Base-by-base conservation (phyloP, 768 basidiomycete genomes). In the Collybiopsis confluens region DNA sequence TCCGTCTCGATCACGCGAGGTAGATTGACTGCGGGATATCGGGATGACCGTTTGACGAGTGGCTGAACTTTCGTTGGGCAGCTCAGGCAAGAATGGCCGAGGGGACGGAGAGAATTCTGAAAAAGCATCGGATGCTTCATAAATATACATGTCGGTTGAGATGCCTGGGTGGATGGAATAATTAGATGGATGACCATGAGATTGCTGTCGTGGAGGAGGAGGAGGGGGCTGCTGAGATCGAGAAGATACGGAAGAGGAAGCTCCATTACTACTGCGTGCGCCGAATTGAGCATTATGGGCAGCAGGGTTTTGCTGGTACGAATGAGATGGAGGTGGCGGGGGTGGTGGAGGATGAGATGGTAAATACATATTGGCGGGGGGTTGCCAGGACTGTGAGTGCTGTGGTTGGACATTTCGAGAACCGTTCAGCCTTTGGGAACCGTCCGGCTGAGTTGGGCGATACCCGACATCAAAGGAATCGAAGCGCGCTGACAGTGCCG, bases 121-220 rank as follows among this genome's bases (percentile, higher is more conserved):
- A 45, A 24, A 37, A 7, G 28, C 33, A 45, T 53, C 52, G 43
- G 52, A 53, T 11, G 52, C 52, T 45, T 53, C 52, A 35, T 53
- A 53, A 7, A 53, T 53, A 40, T 53, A 53, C 43, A 42, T 53
- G 21, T 53, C 52, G 4, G 16, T 53, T 18, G 42, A 36, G 20
- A 35, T 37, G n/a, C 52, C 41, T 21, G 42, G 42, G 23, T 53
- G 41, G 16, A 53, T 53, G 23, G 27, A 53, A 37, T 28, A 53
- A 28, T 52, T 52, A 21, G 44, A 45, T 26, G 44, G 24, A 28
- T 23, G 47, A 37, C 33, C 21, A 9, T 48, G 47, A 13, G 24
- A 18, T 30, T 35, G 47, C 35, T 37, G 47, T 35, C 35, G 47
- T 23, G 16, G 18, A 9, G n/a, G n/a, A n/a, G n/a, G n/a, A n/a